Conservation (phyloP, 345 rosid genomes). For the Excoecaria agallocha region DNA sequence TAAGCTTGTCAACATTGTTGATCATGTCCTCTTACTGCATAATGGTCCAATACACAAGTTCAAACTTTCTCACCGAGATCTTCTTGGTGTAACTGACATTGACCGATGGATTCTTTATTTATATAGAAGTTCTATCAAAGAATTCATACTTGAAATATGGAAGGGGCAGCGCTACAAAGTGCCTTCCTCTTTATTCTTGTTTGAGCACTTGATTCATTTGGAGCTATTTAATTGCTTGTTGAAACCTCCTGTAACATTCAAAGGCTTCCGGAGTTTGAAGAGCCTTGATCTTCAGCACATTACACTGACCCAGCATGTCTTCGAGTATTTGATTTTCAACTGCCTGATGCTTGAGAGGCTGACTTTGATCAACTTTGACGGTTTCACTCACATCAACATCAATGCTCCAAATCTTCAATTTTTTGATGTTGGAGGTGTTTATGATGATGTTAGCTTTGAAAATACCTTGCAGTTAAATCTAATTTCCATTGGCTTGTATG, state of each 20-base stretch:
- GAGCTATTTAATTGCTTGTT: slow-evolving; percentile 68
- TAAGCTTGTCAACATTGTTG: slow-evolving; percentile 52
- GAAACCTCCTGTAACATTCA: slow-evolving; percentile 48
- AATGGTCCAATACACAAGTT: slow-evolving; percentile 55
- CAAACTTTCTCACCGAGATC: slow-evolving; percentile 69
- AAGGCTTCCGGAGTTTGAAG: slow-evolving; percentile 58
- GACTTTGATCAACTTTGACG: slow-evolving; percentile 64
- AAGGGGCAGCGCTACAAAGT: slow-evolving; percentile 62
- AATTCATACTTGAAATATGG: slow-evolving; percentile 71
- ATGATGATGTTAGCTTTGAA: slow-evolving; percentile 48
- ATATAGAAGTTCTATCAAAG: slow-evolving; percentile 57
- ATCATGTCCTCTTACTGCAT: slow-evolving; percentile 67
- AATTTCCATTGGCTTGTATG: slow-evolving; percentile 58
- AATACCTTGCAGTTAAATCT: slow-evolving; percentile 43
- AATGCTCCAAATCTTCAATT: slow-evolving; percentile 63
- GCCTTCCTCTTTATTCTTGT: slow-evolving; percentile 54
- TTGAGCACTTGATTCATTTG: slow-evolving; percentile 51
- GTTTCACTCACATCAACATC: slow-evolving; percentile 52
- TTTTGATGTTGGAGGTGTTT: slow-evolving; percentile 58
- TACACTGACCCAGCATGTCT: slow-evolving; percentile 53
- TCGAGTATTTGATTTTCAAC: slow-evolving; percentile 51
- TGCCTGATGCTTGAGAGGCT: slow-evolving; percentile 59
- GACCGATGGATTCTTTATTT: slow-evolving; percentile 67
- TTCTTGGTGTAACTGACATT: slow-evolving; percentile 55
- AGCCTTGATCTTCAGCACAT: slow-evolving; percentile 74